Evolutionary conservation across 305 asterid genomes (phyloP).

Genomic region (Rubia tinctorum): DNA sequence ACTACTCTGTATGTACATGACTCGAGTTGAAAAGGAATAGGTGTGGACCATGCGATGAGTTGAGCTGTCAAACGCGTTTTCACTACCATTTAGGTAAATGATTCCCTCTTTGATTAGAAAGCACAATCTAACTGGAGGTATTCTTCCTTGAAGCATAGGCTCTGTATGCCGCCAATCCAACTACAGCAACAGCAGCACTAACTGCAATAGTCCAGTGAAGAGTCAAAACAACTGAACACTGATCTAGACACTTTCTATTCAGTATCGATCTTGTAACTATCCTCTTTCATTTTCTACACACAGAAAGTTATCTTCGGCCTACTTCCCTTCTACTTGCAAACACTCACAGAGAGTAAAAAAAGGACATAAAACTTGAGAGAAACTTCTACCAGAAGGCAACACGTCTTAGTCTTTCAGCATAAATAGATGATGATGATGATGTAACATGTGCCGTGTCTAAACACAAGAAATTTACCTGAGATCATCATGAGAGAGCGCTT

Average conservation of each 20-base stretch:
- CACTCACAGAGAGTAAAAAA: constrained; percentile 2
- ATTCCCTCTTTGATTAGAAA: background rate
- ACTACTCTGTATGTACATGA: constrained; percentile 4
- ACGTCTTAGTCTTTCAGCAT: background rate
- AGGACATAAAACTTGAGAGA: background rate
- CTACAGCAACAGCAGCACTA: constrained; percentile 78
- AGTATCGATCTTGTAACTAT: background rate
- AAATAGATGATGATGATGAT: background rate
- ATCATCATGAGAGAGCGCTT: constrained; percentile 60
- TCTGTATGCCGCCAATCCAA: constrained; percentile 85
- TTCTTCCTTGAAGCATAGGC: constrained; percentile 79
- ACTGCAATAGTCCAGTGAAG: constrained; percentile 44
- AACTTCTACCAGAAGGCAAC: background rate
- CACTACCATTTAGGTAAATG: constrained; percentile 5
- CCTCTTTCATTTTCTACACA: background rate
- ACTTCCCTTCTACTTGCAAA: background rate
- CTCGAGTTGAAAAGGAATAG: background rate
- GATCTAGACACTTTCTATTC: background rate
- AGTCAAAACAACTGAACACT: constrained; percentile 1
- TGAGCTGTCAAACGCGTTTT: background rate
- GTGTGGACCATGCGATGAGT: background rate
- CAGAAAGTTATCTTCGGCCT: background rate
- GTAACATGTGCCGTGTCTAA: background rate
- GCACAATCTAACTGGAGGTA: constrained; percentile 50
- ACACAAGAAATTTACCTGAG: constrained; percentile 51